A percentile compares a stretch with the other conserved stretches of the same genome.
Conservation (phyloP, 176 grass and related monocot species). For the Raddia distichophylla region DNA sequence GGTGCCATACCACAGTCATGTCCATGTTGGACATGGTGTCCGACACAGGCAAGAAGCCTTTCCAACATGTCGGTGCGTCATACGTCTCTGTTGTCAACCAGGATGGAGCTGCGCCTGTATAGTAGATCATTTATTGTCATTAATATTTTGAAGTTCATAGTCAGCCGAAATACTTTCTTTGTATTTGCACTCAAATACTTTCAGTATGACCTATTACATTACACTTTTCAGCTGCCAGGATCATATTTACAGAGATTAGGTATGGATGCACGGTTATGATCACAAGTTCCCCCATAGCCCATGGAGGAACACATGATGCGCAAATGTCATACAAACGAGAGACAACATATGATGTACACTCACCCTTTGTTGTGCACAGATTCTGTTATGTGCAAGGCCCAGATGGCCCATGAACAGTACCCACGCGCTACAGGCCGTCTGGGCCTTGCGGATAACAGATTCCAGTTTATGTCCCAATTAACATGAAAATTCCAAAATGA, state of each 20-base stretch:
- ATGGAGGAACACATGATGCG: background rate
- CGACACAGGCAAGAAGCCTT: no score
- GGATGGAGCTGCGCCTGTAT: slow-evolving; percentile 14
- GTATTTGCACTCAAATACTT: slow-evolving; percentile 32
- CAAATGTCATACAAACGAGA: background rate
- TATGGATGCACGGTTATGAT: slow-evolving; percentile 13
- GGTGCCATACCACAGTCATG: no score
- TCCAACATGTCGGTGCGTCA: no score
- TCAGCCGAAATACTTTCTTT: slow-evolving; percentile 14
- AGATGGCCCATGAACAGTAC: no score
- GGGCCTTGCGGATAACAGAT: background rate
- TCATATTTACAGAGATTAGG: background rate
- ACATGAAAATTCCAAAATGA: background rate
- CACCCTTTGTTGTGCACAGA: background rate
- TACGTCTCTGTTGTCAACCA: slow-evolving; percentile 2
- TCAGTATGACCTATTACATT: background rate
- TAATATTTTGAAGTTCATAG: slow-evolving; percentile 14
- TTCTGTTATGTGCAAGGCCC: no score
- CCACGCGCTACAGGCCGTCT: no score
- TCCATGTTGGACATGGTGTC: no score
- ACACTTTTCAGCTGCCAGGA: background rate
- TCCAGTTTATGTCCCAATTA: background rate
- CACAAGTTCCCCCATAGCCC: slow-evolving; percentile 1
- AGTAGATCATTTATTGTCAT: slow-evolving; percentile 2
- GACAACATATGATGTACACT: background rate